phyloP scores from a whole-genome alignment of 2,329 filamentous ascomycete genomes.

The Blumeria graminis region DNA sequence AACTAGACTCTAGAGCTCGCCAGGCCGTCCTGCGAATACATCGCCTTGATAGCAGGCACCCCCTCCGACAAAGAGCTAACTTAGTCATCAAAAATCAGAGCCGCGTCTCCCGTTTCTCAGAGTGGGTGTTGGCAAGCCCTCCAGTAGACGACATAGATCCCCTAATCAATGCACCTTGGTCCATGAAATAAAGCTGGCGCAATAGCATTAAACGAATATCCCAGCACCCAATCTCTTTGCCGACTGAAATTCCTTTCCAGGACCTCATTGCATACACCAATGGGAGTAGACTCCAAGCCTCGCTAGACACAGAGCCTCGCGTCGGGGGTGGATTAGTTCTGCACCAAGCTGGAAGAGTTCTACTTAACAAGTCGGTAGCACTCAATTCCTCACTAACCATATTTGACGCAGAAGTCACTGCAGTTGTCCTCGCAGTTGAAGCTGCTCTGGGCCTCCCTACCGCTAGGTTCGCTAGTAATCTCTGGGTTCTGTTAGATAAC shows the following conservation, averaged over 20 bases:
- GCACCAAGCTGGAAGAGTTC: no score
- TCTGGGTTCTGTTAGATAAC: background rate
- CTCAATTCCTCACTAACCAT: background rate
- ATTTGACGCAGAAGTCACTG: background rate
- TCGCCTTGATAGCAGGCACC: background rate
- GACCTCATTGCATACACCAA: background rate
- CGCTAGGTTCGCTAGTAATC: background rate
- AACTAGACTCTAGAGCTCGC: background rate
- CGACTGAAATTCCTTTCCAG: background rate
- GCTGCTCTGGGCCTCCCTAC: background rate
- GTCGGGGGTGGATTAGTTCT: no score
- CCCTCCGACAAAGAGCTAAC: background rate
- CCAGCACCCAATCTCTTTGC: background rate
- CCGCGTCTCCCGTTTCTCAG: background rate
- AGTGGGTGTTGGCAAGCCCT: background rate
- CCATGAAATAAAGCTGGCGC: no score
- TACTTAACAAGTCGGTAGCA: no score
- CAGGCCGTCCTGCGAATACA: background rate
- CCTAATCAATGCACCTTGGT: background rate
- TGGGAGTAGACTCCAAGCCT: no score
- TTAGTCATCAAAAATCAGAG: background rate
- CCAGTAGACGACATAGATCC: background rate
- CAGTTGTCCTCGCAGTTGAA: background rate
- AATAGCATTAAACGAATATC: background rate
- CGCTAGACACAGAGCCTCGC: no score